These are phyloP conservation scores for Mycena crocata DNA, from an alignment of 768 basidiomycete species.

Conservation along the genomic window DNA sequence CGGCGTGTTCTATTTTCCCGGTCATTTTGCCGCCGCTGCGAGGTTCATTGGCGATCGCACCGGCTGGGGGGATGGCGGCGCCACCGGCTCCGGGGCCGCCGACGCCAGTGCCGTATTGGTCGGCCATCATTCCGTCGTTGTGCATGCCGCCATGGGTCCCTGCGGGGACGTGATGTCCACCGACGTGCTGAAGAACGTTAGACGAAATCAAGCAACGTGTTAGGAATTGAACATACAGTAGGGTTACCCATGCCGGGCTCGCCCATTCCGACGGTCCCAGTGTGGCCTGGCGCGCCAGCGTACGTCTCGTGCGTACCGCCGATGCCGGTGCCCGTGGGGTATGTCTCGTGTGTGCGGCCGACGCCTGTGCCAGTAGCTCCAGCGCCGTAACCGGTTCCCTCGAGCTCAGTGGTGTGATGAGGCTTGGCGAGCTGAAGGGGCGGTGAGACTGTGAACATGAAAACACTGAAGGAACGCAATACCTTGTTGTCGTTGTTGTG, in stretches of 20 bases:
- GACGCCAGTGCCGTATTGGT: conserved; percentile 10
- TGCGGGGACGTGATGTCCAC: conserved; percentile 7
- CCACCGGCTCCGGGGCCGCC: conserved; percentile 1
- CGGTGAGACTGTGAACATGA: too few relatives aligned
- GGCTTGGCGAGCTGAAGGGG: conserved; percentile 22
- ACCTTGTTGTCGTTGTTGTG: conserved; percentile 16
- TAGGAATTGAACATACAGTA: not conserved
- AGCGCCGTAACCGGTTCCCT: not conserved
- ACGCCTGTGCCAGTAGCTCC: not conserved
- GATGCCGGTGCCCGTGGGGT: not conserved
- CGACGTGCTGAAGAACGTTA: not conserved
- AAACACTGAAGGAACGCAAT: too few relatives aligned
- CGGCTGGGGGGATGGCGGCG: conserved; percentile 15
- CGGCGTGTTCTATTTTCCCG: conserved; percentile 25
- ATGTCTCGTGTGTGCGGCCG: not conserved
- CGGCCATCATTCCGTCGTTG: conserved; percentile 15
- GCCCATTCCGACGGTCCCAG: conserved; percentile 9
- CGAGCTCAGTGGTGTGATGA: not conserved
- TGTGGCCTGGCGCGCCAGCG: too few relatives aligned
- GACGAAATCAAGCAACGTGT: not conserved
- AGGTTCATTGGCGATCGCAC: not conserved
- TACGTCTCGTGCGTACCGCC: not conserved
- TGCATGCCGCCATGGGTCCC: not conserved
- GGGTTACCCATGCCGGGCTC: conserved; percentile 4
- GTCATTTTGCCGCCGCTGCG: conserved; percentile 19